phyloP scores from a whole-genome alignment of 1,284 basidiomycete genomes.

The Cutaneotrichosporon curvatum region DNA sequence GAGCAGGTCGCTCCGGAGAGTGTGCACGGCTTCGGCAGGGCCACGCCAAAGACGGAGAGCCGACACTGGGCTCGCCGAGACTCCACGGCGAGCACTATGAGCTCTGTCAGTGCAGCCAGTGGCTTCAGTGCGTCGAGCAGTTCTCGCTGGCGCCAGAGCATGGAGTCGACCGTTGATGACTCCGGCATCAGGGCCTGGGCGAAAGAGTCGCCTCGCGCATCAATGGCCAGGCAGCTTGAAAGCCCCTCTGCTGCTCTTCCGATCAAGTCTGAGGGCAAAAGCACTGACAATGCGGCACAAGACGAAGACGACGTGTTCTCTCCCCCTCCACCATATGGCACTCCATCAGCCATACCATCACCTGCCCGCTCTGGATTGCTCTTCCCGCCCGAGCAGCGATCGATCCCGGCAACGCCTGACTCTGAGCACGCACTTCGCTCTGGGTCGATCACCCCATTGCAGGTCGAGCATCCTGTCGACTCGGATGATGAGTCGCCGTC shows the following conservation, averaged over 20 bases:
- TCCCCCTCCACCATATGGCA: conserved; percentile 8
- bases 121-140: conserved; percentile 4
- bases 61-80: conserved; percentile 9
- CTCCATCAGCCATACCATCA: neutral
- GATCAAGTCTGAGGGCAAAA: conserved; percentile 2
- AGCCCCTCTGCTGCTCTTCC: conserved; percentile 3
- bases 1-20: conserved; percentile 35
- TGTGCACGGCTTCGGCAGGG: conserved; percentile 15
- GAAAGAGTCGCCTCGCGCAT: neutral
- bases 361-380: conserved; percentile 1
- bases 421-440: neutral
- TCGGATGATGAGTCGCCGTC: neutral
- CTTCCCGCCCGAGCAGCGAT: neutral
- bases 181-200: neutral
- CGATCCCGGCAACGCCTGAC: neutral
- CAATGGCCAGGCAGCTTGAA: neutral
- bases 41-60: conserved; percentile 8
- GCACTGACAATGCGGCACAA: neutral
- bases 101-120: conserved; percentile 1
- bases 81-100: conserved; percentile 2
- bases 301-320: no score
- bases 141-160: conserved; percentile 10
- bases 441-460: neutral
- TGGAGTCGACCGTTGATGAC: neutral
- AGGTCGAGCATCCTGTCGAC: neutral